Conservation (phyloP, 2,329 filamentous ascomycete genomes). For the Aspergillus calidoustus region DNA sequence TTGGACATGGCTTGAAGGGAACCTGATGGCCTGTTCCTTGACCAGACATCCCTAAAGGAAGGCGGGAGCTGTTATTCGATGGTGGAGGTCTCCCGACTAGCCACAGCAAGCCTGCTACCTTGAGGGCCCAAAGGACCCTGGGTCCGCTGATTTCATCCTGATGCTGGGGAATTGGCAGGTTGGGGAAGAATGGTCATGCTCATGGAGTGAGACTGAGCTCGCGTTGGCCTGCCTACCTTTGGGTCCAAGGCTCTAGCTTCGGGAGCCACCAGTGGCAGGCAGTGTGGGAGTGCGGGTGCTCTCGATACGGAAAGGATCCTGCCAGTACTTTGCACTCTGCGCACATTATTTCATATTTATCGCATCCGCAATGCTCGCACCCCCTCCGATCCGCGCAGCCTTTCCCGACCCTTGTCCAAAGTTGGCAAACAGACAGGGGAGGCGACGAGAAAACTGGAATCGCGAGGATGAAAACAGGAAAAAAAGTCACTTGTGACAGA, state of each 20-base stretch:
- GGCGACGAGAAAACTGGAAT: neutral
- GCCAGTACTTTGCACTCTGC: neutral
- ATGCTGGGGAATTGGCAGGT: neutral
- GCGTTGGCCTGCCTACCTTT: neutral
- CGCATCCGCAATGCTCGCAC: neutral
- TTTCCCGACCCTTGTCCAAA: neutral
- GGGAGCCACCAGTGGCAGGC: neutral
- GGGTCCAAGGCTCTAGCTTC: neutral
- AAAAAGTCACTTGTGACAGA: neutral
- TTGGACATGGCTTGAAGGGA: neutral
- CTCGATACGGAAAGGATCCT: neutral
- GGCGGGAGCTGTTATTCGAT: neutral
- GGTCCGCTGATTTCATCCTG: slow-evolving; percentile 8
- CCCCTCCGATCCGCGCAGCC: neutral
- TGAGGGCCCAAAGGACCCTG: neutral
- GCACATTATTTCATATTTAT: neutral
- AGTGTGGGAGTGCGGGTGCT: neutral
- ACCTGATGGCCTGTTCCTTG: neutral
- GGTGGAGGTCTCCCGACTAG: neutral
- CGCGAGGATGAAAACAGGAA: neutral
- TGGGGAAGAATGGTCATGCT: neutral
- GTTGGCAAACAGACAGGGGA: neutral
- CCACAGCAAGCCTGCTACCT: neutral
- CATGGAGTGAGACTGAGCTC: neutral
- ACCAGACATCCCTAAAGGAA: neutral